A percentile compares a stretch with the other conserved stretches of the same genome.
phyloP scores from a whole-genome alignment of 257 asterid genomes.

The Forsythia suspensa region DNA sequence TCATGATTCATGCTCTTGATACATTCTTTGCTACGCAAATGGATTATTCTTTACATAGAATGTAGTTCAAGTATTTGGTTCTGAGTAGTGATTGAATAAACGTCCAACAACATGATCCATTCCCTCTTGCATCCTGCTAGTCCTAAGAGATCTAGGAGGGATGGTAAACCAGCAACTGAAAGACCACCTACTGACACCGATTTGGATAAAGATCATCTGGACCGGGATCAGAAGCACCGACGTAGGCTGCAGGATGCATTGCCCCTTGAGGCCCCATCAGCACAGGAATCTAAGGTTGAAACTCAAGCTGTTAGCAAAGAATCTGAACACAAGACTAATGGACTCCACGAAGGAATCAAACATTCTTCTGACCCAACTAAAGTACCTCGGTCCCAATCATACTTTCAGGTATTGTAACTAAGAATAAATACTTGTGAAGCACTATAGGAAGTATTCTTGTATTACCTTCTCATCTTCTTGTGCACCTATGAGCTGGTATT shows the following conservation, averaged over 20 bases:
- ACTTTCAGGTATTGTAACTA: constrained; percentile 56
- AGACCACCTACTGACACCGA: constrained; percentile 30
- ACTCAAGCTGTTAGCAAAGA: constrained; percentile 38
- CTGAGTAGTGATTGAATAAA: background rate
- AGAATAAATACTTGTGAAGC: background rate
- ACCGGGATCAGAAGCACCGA: constrained; percentile 43
- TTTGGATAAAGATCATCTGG: constrained; percentile 41
- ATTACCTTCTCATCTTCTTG: constrained; percentile 5
- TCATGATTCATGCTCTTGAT: background rate
- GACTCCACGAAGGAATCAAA: constrained; percentile 36
- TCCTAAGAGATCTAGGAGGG: constrained; percentile 87
- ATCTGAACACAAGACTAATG: constrained; percentile 32
- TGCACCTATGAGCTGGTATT: constrained; percentile 25
- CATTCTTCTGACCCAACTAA: constrained; percentile 45
- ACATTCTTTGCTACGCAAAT: background rate
- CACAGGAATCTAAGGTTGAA: constrained; percentile 42
- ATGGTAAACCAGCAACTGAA: constrained; percentile 66
- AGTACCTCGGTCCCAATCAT: constrained; percentile 49
- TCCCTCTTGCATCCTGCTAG: constrained; percentile 37
- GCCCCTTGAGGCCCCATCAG: constrained; percentile 53
- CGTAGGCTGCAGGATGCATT: constrained; percentile 53
- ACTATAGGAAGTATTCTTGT: constrained; percentile 1
- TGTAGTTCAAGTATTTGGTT: background rate
- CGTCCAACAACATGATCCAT: background rate
- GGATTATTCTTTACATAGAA: background rate